Evolutionary conservation across 2,329 filamentous ascomycete genomes (phyloP), one percentile per base, ranked within the genome.

Genomic region (Colletotrichum siamense): DNA sequence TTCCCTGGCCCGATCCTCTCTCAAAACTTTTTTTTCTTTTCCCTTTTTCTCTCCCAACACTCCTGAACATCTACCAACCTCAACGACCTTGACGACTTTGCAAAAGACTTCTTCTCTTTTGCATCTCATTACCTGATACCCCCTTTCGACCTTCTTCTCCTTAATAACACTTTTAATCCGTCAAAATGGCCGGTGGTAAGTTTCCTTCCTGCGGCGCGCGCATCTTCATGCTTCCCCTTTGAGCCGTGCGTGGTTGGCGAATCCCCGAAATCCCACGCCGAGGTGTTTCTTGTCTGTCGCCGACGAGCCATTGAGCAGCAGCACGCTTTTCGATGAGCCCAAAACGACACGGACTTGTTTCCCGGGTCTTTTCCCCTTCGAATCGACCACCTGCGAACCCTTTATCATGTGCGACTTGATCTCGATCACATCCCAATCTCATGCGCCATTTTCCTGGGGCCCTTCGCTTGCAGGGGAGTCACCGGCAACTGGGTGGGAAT

Each of bases 151-250:
- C 32, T 66, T 57, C 30, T 55, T 65, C 32, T 39, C 39, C 44
- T 62, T 73, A 77, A 77, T 78, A 77, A 36, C 30, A 59, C 70
- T 55, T 76, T 62, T 69, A 71, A 71, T 74, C 75, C 73, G 66
- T 69, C 77, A 87, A 82, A 85, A 87, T 87, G 86, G 86, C 86
- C 85, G 85, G 85, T 81, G 86, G 86, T 87, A 85, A 87, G 86
- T 87, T 15, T 15, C 18, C 34, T 28, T n/a, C 59, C 34, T 68
- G 61, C 67, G 36, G 68, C 44, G 30, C 28, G 30, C 30, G 34
- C 15, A 52, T 24, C 36, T 52, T 22, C 73, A 24, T 24, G 18
- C 49, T 26, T 49, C 16, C 52, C 32, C 39, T 36, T 28, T 49
- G 69, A 64, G 69, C 44, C 18, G 44, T 72, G 73, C 15, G 36